A percentile compares a stretch with the other conserved stretches of the same genome.
Evolutionary conservation across 2,329 filamentous ascomycete genomes (phyloP).

Genomic region (Fusarium concolor): DNA sequence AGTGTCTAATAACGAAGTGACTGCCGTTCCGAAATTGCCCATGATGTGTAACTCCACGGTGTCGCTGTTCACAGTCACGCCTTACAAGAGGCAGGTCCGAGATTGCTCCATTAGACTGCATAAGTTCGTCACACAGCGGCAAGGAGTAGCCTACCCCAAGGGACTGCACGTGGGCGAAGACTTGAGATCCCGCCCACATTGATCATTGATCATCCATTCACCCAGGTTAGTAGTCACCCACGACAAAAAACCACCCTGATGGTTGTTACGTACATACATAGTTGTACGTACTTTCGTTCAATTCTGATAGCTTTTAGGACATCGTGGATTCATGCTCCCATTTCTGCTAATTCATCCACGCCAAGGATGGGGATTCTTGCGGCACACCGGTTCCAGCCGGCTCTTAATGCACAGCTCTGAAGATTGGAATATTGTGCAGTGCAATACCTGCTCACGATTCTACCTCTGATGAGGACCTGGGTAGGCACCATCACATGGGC

Average conservation of each 20-base stretch:
- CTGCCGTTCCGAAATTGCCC: slow-evolving; percentile 57
- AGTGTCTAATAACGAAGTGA: slow-evolving; percentile 59
- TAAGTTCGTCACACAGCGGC: slow-evolving; percentile 30
- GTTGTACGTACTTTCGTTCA: background rate
- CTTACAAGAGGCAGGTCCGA: slow-evolving; percentile 13
- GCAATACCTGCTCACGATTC: slow-evolving; percentile 6
- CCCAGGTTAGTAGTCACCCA: too few species aligned
- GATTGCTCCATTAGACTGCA: slow-evolving; percentile 31
- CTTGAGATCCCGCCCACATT: too few species aligned
- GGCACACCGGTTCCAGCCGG: slow-evolving; percentile 17
- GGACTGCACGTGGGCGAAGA: slow-evolving; percentile 40
- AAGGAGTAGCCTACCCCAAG: slow-evolving; percentile 7
- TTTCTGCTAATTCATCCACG: slow-evolving; percentile 8
- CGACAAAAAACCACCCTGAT: slow-evolving; percentile 10
- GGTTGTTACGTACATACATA: slow-evolving; percentile 20
- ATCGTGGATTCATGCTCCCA: background rate
- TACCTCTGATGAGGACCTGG: slow-evolving; percentile 14
- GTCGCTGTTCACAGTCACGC: slow-evolving; percentile 9
- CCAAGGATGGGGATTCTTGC: slow-evolving; percentile 10
- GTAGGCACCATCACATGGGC: slow-evolving; percentile 8
- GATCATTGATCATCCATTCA: background rate
- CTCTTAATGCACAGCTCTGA: slow-evolving; percentile 1
- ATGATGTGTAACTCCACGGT: slow-evolving; percentile 22
- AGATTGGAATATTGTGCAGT: slow-evolving; percentile 1
- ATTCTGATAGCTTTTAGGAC: background rate